phyloP scores from a whole-genome alignment of 768 basidiomycete genomes.

The Lyophyllum shimeji region DNA sequence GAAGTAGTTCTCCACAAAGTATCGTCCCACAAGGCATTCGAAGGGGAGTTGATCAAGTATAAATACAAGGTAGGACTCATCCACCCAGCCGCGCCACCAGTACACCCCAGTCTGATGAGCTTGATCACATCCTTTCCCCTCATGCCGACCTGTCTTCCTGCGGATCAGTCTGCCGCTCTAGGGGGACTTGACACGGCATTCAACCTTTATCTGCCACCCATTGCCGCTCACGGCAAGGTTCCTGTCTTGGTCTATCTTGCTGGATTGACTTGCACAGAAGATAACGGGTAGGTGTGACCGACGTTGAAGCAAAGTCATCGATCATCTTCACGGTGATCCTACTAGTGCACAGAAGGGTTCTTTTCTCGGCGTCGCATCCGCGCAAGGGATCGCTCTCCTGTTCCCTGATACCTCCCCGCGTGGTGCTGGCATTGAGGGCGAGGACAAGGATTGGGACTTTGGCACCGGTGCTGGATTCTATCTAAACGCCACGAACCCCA shows the following conservation, averaged over 20 bases:
- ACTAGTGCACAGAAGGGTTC: constrained; percentile 88
- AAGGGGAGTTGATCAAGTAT: constrained; percentile 83
- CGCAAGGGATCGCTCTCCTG: constrained; percentile 85
- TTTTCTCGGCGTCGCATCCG: constrained; percentile 83
- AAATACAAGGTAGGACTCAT: constrained; percentile 61
- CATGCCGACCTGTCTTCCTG: neutral
- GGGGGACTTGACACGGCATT: constrained; percentile 74
- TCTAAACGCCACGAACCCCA: constrained; percentile 80
- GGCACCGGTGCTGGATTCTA: constrained; percentile 98
- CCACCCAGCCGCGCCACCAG: constrained; percentile 1
- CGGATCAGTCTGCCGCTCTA: constrained; percentile 60
- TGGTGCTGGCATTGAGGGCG: constrained; percentile 83
- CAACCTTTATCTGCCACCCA: constrained; percentile 85
- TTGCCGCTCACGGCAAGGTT: constrained; percentile 48
- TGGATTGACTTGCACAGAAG: constrained; percentile 88
- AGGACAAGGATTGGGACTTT: constrained; percentile 85
- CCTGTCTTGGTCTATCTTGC: constrained; percentile 84
- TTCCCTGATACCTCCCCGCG: constrained; percentile 97
- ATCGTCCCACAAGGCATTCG: constrained; percentile 77
- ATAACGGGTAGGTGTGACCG: constrained; percentile 68
- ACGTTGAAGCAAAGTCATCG: neutral
- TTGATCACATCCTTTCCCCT: neutral
- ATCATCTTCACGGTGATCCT: neutral
- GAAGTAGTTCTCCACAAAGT: constrained; percentile 52
- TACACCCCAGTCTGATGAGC: constrained; percentile 1